Conservation (phyloP, 768 basidiomycete species). For the Terana coerulea region DNA sequence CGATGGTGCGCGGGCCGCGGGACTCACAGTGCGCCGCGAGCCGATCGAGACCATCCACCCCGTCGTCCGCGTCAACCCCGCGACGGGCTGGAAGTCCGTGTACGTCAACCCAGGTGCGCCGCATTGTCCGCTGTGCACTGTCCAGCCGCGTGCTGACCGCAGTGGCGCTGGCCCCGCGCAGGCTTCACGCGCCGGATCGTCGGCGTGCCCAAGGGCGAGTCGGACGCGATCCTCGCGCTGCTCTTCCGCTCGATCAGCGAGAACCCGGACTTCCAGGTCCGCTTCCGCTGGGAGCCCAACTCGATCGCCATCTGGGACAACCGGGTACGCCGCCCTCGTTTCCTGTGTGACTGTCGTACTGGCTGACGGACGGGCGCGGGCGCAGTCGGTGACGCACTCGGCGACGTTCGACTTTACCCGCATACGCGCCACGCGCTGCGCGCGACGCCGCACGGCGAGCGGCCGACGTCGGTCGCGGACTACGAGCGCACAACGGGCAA, state of each 20-base stretch:
- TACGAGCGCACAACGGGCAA: constrained; percentile 59
- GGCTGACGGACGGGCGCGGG: not conserved
- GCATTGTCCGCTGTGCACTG: not conserved
- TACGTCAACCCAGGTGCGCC: constrained; percentile 71
- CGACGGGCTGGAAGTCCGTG: constrained; percentile 80
- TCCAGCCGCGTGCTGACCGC: not conserved
- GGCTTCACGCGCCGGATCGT: constrained; percentile 80
- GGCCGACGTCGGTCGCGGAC: constrained; percentile 69
- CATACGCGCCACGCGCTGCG: constrained; percentile 73
- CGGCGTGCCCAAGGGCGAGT: constrained; percentile 77
- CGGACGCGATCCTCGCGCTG: constrained; percentile 67
- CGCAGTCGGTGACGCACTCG: constrained; percentile 67
- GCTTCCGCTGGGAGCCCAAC: constrained; percentile 74
- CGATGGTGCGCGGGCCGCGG: constrained; percentile 66
- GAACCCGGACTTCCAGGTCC: constrained; percentile 71
- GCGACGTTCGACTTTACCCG: constrained; percentile 85
- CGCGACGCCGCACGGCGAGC: constrained; percentile 78
- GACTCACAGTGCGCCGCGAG: constrained; percentile 65
- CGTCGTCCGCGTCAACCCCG: constrained; percentile 79
- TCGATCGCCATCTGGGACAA: constrained; percentile 89
- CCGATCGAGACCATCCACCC: constrained; percentile 73
- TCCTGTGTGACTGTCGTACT: not conserved
- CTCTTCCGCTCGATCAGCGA: constrained; percentile 68
- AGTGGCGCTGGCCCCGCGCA: constrained; percentile 18
- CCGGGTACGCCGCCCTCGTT: constrained; percentile 41